phyloP scores from a whole-genome alignment of 192 early-diverging fungal species.

The Geosiphon pyriformis region DNA sequence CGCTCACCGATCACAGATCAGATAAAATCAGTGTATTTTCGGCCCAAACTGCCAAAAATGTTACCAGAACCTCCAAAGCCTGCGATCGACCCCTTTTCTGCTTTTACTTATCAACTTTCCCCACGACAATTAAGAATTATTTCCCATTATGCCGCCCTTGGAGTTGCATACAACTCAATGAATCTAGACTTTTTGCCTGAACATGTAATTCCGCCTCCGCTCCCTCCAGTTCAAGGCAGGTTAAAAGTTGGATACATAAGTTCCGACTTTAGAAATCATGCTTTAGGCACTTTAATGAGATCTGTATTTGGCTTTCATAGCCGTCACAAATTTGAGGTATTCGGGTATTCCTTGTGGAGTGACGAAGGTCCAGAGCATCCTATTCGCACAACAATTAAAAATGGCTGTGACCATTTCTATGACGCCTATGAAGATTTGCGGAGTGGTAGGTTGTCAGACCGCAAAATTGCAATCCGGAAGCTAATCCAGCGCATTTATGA shows the following conservation, averaged over 20 bases:
- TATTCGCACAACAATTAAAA: conserved; percentile 73
- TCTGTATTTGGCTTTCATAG: conserved; percentile 93
- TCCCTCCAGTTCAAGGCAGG: conserved; percentile 57
- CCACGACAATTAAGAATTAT: too few species aligned
- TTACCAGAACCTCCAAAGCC: too few species aligned
- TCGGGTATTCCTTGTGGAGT: conserved; percentile 80
- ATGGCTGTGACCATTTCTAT: conserved; percentile 72
- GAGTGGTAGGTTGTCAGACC: too few species aligned
- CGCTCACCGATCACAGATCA: too few species aligned
- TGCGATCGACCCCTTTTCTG: too few species aligned
- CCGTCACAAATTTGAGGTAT: conserved; percentile 61
- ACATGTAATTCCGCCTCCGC: conserved; percentile 76
- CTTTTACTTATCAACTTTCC: too few species aligned
- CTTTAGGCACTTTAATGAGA: conserved; percentile 89
- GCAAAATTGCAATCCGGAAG: conserved; percentile 61
- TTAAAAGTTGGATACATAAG: conserved; percentile 84
- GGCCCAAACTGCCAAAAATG: too few species aligned
- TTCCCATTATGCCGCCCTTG: too few species aligned
- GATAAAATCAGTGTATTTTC: too few species aligned
- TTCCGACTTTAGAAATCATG: conserved; percentile 93
- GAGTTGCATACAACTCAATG: too few species aligned
- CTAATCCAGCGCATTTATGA: conserved; percentile 68
- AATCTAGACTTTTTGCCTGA: too few species aligned
- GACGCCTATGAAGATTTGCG: too few species aligned
- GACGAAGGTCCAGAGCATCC: conserved; percentile 74